Evolutionary conservation across 176 grass and related monocot species (phyloP).

Genomic region (Aechmea fasciata): DNA sequence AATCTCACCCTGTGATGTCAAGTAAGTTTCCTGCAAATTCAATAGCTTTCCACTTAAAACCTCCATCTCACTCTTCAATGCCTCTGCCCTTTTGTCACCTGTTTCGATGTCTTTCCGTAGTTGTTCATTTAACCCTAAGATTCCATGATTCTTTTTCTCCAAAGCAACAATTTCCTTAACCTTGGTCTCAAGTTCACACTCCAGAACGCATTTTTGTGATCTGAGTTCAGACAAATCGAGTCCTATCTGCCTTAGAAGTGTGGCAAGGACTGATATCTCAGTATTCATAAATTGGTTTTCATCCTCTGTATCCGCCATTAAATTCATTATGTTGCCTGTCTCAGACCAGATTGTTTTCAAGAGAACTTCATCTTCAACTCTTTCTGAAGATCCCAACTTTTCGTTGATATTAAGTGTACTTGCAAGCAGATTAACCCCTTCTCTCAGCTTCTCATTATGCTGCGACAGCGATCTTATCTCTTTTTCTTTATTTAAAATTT

Average conservation of each 20-base stretch:
- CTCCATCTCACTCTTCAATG: slow-evolving; percentile 44
- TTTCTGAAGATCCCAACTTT: slow-evolving; percentile 38
- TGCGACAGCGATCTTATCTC: slow-evolving; percentile 40
- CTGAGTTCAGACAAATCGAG: slow-evolving; percentile 48
- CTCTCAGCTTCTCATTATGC: slow-evolving; percentile 51
- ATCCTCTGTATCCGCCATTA: slow-evolving; percentile 52
- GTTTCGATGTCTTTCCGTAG: slow-evolving; percentile 40
- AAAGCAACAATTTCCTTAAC: slow-evolving; percentile 27
- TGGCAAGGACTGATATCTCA: slow-evolving; percentile 52
- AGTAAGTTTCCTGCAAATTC: slow-evolving; percentile 27
- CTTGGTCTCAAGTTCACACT: slow-evolving; percentile 40
- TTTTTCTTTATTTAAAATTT: slow-evolving; percentile 28
- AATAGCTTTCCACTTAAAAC: slow-evolving; percentile 34
- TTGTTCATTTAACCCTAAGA: slow-evolving; percentile 37
- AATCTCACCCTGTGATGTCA: slow-evolving; percentile 36
- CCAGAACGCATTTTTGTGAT: slow-evolving; percentile 41
- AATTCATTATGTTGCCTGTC: slow-evolving; percentile 42
- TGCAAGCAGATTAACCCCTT: slow-evolving; percentile 44
- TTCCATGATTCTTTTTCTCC: slow-evolving; percentile 31
- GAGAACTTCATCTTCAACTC: slow-evolving; percentile 45
- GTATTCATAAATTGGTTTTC: slow-evolving; percentile 39
- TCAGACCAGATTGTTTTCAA: slow-evolving; percentile 41
- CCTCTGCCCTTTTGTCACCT: slow-evolving; percentile 34
- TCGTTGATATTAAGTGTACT: slow-evolving; percentile 49
- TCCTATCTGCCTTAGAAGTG: slow-evolving; percentile 58